Percentiles rank a stretch among this genome's conserved stretches.
phyloP scores from a whole-genome alignment of 129 eudicot species.

The Oenanthe sinensis region DNA sequence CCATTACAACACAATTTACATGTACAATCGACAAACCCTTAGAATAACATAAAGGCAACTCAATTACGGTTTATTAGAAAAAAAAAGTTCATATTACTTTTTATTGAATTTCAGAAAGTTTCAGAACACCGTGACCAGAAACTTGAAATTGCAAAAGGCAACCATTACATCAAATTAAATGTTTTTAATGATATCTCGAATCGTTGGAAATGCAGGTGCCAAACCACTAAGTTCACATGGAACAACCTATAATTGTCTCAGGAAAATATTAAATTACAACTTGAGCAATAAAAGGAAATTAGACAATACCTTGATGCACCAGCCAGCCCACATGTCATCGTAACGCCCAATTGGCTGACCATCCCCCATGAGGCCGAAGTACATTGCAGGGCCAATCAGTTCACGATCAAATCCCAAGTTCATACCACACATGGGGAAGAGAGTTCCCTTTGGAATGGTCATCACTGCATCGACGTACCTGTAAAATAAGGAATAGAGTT shows the following conservation, averaged over 20 bases:
- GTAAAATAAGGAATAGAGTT: not conserved
- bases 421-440: slow-evolving; percentile 66
- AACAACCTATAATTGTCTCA: not conserved
- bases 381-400: slow-evolving; percentile 63
- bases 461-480: slow-evolving; percentile 57
- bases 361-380: slow-evolving; percentile 68
- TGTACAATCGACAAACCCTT: not conserved
- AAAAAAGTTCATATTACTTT: not conserved
- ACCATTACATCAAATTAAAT: not conserved
- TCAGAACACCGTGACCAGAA: too few species aligned
- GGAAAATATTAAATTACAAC: not conserved
- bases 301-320: slow-evolving; percentile 46
- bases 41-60: not conserved
- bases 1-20: too few species aligned
- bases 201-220: not conserved
- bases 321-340: slow-evolving; percentile 71
- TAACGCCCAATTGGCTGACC: slow-evolving; percentile 68
- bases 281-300: not conserved
- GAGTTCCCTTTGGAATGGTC: slow-evolving; percentile 58
- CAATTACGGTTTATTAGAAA: not conserved
- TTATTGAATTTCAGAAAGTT: too few species aligned
- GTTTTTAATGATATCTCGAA: not conserved
- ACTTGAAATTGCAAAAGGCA: not conserved
- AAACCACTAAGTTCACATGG: not conserved
- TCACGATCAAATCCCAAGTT: slow-evolving; percentile 52